Base-by-base conservation (phyloP, 345 rosid species). In the Eucalyptus pauciflora region DNA sequence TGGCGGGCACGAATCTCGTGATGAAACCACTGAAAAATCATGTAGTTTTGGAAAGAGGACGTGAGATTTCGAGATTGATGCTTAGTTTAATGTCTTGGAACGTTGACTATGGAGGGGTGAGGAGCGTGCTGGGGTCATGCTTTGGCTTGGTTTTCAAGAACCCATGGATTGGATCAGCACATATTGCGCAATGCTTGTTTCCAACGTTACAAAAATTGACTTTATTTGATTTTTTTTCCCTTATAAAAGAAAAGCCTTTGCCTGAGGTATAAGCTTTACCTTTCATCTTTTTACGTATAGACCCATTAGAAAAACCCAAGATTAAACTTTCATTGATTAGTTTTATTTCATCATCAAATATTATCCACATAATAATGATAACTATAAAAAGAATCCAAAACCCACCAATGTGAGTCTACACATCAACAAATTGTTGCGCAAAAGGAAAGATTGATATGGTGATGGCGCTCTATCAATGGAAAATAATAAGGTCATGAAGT, bases 1-100 rank as follows among this genome's bases (percentile, higher is more conserved):
- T 54, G 64, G 45, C 60, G 31, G 25, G 94, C 94, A 79, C 92
- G 87, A 91, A 90, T 94, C 94, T 93, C 92, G 88, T 89, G 89
- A 88, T 80, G 80, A 86, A 64, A 88, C 20, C 86, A 52, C 71
- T 20, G 89, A 87, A 86, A 50, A 22, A 76, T 18, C 15, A 43
- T 41, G 2, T 18, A 5, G 14, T 41, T 76, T 10, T 22, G 24
- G 48, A 41, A 76, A 76, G 2, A 76, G 48, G 31, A 27, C 43
- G n/a, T 46, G 54, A 22, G 33, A 20, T 15, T 37, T 56, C 24
- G 52, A 81, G 86, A 88, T 88, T 10, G 51, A 27, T 20, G 58
- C 45, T 81, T 89, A 24, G 54, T 64, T 49, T 15, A 48, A 16
- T 29, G 41, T 49, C 87, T 49, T 83, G 86, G 62, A 86, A 50